phyloP scores from a whole-genome alignment of 192 early-diverging fungal genomes.

The Coemansia sp. region DNA sequence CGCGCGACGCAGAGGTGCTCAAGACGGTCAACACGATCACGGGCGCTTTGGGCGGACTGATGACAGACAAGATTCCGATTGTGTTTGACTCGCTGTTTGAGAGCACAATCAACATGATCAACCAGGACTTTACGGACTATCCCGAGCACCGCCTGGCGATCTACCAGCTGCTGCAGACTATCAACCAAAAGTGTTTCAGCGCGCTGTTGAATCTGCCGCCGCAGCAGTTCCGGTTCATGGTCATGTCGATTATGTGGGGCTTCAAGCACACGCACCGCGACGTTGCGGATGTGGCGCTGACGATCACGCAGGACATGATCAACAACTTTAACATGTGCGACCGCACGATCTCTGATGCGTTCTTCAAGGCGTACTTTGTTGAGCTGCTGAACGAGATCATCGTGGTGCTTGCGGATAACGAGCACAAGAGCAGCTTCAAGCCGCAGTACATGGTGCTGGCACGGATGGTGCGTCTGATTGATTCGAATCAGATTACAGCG shows the following conservation, averaged over 20 bases:
- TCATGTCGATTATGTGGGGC: slow-evolving; percentile 96
- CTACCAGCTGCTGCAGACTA: slow-evolving; percentile 88
- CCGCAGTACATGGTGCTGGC: slow-evolving; percentile 87
- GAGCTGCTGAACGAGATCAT: slow-evolving; percentile 94
- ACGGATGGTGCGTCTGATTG: slow-evolving; percentile 86
- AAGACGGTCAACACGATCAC: slow-evolving; percentile 90
- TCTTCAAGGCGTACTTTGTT: slow-evolving; percentile 91
- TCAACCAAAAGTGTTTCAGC: slow-evolving; percentile 91
- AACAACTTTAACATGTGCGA: slow-evolving; percentile 82
- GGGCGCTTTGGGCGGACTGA: slow-evolving; percentile 67
- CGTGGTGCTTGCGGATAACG: slow-evolving; percentile 93
- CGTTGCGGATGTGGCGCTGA: slow-evolving; percentile 88
- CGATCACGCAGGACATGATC: slow-evolving; percentile 84
- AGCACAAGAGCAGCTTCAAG: slow-evolving; percentile 97
- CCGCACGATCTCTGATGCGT: slow-evolving; percentile 71
- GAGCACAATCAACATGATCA: slow-evolving; percentile 98
- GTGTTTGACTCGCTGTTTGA: slow-evolving; percentile 96
- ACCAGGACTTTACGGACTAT: slow-evolving; percentile 96
- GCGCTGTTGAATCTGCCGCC: slow-evolving; percentile 81
- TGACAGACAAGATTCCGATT: slow-evolving; percentile 79
- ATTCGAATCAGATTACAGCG: slow-evolving; percentile 75
- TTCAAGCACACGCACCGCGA: slow-evolving; percentile 99
- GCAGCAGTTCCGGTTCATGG: slow-evolving; percentile 85
- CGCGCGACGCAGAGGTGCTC: slow-evolving; percentile 94
- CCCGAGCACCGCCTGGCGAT: slow-evolving; percentile 97